Base-by-base conservation (phyloP, 139 green algal species). In the Zygnema circumcarinatum region DNA sequence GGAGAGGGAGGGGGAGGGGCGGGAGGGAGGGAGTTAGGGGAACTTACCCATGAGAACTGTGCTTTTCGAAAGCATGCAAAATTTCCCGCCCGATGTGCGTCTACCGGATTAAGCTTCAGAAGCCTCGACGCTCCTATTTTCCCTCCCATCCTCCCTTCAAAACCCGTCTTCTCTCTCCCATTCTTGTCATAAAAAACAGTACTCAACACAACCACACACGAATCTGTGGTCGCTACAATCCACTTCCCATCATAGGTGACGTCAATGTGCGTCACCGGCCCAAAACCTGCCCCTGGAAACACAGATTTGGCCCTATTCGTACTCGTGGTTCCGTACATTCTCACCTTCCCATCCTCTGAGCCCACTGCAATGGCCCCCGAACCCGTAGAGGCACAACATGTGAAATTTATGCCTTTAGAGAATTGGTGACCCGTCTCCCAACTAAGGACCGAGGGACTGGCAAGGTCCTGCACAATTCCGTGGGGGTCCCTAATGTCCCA, bases 151-250 rank as follows among this genome's bases (percentile, higher is more conserved):
- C 33, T 69, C 20, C 25, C 84, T 22, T 89, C 93, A 88, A 98
- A 99, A 21, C 84, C 96, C 84, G 94, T 95, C 7, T 92, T 92
- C 69, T 94, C 88, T 79, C 92, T 92, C 56, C 90, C 94, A n/a
- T 76, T 76, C 80, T 94, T 92, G 72, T 96, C 92, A 25, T 86
- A 88, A 86, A 94, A 98, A 2, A 90, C 94, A 0, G 96, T 96
- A 91, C 96, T 96, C 39, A 99, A 88, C 35, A 99, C 92, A 92
- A 98, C 95, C 7, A 99, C 92, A 93, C 98, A 98, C 69, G 93
- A 93, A 81, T 97, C 93, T 0, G 96, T 98, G 33, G 96, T 99
- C 54, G 96, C 96, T 69, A 98, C 79, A 38, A 98, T 67, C 89
- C 89, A 92, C 31, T 72, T 67, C 33, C 88, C 96, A 87, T 98